phyloP scores from a whole-genome alignment of 2,329 filamentous ascomycete genomes.

The Stagonosporopsis chrysanthemi region DNA sequence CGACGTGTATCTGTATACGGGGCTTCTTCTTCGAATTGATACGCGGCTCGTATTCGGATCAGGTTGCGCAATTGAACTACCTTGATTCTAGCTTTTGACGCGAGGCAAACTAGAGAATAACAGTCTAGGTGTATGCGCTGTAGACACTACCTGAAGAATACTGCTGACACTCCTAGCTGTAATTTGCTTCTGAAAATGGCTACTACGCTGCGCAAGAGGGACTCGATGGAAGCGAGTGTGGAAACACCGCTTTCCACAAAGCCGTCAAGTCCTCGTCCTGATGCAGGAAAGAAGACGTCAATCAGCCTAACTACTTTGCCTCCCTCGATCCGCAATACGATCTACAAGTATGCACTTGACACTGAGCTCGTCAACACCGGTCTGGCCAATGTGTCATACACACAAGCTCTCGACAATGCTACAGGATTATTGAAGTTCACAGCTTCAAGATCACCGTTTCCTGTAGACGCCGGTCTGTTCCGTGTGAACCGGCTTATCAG shows the following conservation, averaged over 20 bases:
- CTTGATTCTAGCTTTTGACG: neutral
- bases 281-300: constrained; percentile 33
- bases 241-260: constrained; percentile 14
- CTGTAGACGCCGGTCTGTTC: constrained; percentile 36
- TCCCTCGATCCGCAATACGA: constrained; percentile 40
- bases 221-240: constrained; percentile 43
- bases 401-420: constrained; percentile 29
- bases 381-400: constrained; percentile 42
- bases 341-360: constrained; percentile 45
- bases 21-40: neutral
- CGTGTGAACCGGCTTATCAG: constrained; percentile 37
- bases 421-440: constrained; percentile 32
- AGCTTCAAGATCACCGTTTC: constrained; percentile 40
- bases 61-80: neutral
- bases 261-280: constrained; percentile 25
- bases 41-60: neutral
- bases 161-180: neutral
- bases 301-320: constrained; percentile 38
- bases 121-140: neutral
- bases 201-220: constrained; percentile 29
- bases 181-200: constrained; percentile 9
- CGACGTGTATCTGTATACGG: neutral
- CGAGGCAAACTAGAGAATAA: neutral
- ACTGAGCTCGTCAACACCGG: constrained; percentile 45
- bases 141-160: neutral